Evolutionary conservation across 176 grass and related monocot genomes (phyloP).

Genomic region (Phragmites australis): DNA sequence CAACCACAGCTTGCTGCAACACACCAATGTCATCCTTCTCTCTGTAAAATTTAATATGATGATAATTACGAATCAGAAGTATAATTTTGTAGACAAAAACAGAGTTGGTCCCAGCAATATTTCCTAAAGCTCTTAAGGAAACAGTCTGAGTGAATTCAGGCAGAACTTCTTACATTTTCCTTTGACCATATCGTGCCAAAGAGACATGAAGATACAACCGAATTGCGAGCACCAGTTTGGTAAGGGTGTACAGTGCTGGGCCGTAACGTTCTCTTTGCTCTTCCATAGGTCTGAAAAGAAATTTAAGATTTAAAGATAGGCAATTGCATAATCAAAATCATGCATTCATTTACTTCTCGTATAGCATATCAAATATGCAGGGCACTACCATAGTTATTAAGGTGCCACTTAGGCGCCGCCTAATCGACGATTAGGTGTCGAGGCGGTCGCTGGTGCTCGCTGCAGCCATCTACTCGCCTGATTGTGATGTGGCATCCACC

Average conservation of each 20-base stretch:
- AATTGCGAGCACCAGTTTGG: conserved; percentile 71
- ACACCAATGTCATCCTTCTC: conserved; percentile 55
- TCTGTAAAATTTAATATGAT: conserved; percentile 54
- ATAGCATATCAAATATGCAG: background rate
- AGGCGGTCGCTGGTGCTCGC: too few relatives aligned
- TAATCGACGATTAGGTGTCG: too few relatives aligned
- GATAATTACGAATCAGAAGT: conserved; percentile 18
- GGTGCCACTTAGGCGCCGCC: too few relatives aligned
- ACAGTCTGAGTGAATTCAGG: conserved; percentile 9
- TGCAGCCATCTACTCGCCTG: too few relatives aligned
- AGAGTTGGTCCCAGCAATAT: background rate
- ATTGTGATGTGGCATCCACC: too few relatives aligned
- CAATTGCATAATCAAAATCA: conserved; percentile 3
- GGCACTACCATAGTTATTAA: too few relatives aligned
- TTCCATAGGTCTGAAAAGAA: conserved; percentile 80
- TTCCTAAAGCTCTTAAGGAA: conserved; percentile 19
- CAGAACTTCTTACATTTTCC: conserved; percentile 67
- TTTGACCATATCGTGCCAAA: conserved; percentile 53
- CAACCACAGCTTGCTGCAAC: conserved; percentile 64
- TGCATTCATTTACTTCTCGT: background rate
- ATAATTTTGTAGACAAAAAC: conserved; percentile 8
- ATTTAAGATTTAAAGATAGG: conserved; percentile 40
- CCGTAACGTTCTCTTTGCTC: conserved; percentile 95
- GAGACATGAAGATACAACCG: conserved; percentile 71
- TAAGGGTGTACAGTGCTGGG: conserved; percentile 81